Conservation (phyloP, 768 basidiomycete genomes). For the Mycena rebaudengoi region DNA sequence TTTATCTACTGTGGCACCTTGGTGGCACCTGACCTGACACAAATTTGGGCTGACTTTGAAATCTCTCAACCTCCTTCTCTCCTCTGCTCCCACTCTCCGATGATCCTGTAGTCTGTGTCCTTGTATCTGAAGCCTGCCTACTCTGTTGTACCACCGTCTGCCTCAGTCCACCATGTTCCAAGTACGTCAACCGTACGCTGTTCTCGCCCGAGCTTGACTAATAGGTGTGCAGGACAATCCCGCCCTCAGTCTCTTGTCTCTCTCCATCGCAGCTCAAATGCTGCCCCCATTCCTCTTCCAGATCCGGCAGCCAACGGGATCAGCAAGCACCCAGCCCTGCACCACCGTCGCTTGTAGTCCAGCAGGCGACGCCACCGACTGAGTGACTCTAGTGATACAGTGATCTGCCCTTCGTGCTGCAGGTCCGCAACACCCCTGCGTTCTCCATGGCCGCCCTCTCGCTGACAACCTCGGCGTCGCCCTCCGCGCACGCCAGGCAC, state of each 20-base stretch:
- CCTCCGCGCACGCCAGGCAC: constrained; percentile 20
- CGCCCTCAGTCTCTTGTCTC: constrained; percentile 65
- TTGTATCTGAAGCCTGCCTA: constrained; percentile 8
- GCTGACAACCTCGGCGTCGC: constrained; percentile 21
- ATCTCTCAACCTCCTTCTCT: background rate
- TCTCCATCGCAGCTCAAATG: constrained; percentile 71
- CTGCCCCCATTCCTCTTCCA: constrained; percentile 53
- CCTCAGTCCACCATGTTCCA: constrained; percentile 20
- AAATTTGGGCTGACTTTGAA: constrained; percentile 22
- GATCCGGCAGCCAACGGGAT: constrained; percentile 6
- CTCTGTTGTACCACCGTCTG: background rate
- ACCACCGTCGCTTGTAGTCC: constrained; percentile 78
- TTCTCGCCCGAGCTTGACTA: constrained; percentile 1
- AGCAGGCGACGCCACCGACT: constrained; percentile 75
- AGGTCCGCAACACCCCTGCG: too few relatives aligned
- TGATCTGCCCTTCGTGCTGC: constrained; percentile 78
- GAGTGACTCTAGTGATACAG: constrained; percentile 84
- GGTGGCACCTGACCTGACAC: too few relatives aligned
- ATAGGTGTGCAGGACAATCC: constrained; percentile 28
- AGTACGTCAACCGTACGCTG: constrained; percentile 6
- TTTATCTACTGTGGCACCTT: too few relatives aligned
- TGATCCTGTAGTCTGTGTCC: constrained; percentile 13
- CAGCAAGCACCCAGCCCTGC: constrained; percentile 20
- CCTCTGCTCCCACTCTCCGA: background rate
- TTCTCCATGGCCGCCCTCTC: constrained; percentile 28